These are phyloP conservation scores for Chytriomyces confervae DNA, from an alignment of 192 early-diverging fungal genomes.

Conservation along the genomic window DNA sequence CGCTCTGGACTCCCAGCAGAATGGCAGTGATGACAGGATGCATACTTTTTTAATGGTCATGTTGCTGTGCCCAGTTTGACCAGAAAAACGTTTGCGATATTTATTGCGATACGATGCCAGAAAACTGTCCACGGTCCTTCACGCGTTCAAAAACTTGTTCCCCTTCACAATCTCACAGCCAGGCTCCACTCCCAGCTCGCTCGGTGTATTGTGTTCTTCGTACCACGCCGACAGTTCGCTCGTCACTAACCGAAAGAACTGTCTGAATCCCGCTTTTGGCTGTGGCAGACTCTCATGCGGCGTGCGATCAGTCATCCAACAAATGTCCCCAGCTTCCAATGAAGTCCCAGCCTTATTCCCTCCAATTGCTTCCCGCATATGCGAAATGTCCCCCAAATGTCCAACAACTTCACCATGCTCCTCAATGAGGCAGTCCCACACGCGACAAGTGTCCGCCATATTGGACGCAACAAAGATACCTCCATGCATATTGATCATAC, in stretches of 20 bases:
- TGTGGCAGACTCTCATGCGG: conserved; percentile 6
- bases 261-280: conserved; percentile 4
- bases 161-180: background rate
- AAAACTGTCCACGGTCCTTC: no score
- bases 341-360: background rate
- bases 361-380: conserved; percentile 3
- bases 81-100: no score
- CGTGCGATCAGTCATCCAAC: conserved; percentile 18
- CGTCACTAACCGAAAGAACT: conserved; percentile 11
- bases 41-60: no score
- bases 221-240: conserved; percentile 1
- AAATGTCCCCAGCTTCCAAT: background rate
- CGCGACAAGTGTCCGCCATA: background rate
- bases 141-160: conserved; percentile 5
- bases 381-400: conserved; percentile 2
- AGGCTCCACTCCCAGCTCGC: background rate
- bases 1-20: no score
- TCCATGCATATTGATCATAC: background rate
- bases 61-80: no score
- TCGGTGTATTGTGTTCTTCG: background rate
- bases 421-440: conserved; percentile 3
- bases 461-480: conserved; percentile 15
- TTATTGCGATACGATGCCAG: no score
- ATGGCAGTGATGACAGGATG: no score
- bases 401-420: background rate